Conservation (phyloP, 2,329 filamentous ascomycete genomes). For the Calonectria pteridis region DNA sequence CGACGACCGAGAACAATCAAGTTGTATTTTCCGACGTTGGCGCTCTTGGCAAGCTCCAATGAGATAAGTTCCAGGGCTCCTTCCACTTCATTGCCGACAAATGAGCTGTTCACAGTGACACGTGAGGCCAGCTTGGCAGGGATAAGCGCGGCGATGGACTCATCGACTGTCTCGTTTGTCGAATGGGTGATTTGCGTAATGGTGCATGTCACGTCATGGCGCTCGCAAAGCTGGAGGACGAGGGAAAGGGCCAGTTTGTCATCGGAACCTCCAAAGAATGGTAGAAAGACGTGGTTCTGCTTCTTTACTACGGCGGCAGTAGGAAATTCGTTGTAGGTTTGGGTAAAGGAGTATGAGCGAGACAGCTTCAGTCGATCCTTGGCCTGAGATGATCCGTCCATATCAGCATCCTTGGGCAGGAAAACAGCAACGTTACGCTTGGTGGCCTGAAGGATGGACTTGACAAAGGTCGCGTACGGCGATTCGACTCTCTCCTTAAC, state of each 20-base stretch:
- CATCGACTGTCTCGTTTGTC: not conserved
- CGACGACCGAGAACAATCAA: constrained; percentile 15
- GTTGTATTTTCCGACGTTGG: constrained; percentile 1
- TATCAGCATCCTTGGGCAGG: constrained; percentile 13
- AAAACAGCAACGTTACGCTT: constrained; percentile 19
- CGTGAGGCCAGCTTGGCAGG: not conserved
- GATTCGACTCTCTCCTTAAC: constrained; percentile 10
- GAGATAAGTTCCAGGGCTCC: not conserved
- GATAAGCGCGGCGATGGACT: not conserved
- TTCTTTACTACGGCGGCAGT: not conserved
- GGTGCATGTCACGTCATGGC: constrained; percentile 11
- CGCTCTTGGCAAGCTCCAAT: not conserved
- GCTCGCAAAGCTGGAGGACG: constrained; percentile 7
- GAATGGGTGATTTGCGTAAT: not conserved
- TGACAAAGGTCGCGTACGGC: constrained; percentile 11
- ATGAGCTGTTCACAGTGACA: not conserved
- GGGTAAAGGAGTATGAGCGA: constrained; percentile 14
- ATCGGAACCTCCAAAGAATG: constrained; percentile 12
- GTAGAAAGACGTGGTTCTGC: constrained; percentile 14
- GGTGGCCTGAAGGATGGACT: constrained; percentile 2
- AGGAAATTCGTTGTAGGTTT: constrained; percentile 18
- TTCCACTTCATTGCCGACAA: constrained; percentile 6
- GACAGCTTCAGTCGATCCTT: constrained; percentile 15
- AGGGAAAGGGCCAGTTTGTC: constrained; percentile 10
- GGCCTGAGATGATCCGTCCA: not conserved